Evolutionary conservation across 2,329 filamentous ascomycete genomes (phyloP).

Genomic region (Verticillium isaacii): DNA sequence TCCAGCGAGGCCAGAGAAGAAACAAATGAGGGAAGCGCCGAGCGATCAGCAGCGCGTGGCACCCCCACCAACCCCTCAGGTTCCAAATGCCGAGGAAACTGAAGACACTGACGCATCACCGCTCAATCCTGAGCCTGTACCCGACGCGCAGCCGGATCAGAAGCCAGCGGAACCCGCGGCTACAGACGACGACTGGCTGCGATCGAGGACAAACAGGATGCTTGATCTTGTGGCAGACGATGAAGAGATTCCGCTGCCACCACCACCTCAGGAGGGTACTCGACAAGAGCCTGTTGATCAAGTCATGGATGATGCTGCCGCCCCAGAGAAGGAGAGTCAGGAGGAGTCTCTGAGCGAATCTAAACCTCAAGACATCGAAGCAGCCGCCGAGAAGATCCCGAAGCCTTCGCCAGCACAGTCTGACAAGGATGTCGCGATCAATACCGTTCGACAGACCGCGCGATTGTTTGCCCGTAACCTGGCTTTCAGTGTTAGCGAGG

Average conservation of each 20-base stretch:
- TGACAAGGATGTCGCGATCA: conserved; percentile 39
- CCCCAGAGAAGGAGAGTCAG: conserved; percentile 4
- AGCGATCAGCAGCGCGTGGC: neutral
- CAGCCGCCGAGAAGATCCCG: conserved; percentile 14
- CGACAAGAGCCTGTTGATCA: conserved; percentile 11
- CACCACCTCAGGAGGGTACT: conserved; percentile 13
- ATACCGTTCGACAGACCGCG: conserved; percentile 65
- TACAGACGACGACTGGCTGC: conserved; percentile 86
- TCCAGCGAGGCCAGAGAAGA: conserved; percentile 46
- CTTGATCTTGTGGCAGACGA: conserved; percentile 80
- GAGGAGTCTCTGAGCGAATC: neutral
- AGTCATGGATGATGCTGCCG: conserved; percentile 4
- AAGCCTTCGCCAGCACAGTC: conserved; percentile 7
- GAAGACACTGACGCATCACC: neutral
- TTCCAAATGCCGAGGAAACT: conserved; percentile 1
- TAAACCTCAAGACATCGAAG: conserved; percentile 19
- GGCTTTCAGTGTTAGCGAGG: conserved; percentile 71
- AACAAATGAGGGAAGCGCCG: conserved; percentile 22
- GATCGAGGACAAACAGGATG: conserved; percentile 80
- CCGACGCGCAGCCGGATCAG: conserved; percentile 5
- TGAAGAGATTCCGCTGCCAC: conserved; percentile 30
- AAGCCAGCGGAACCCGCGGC: conserved; percentile 23
- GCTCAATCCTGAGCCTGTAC: neutral
- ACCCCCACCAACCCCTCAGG: neutral
- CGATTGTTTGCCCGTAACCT: conserved; percentile 88